phyloP scores from a whole-genome alignment of 805 yeast species.

The Metschnikowia cerradonensis region DNA sequence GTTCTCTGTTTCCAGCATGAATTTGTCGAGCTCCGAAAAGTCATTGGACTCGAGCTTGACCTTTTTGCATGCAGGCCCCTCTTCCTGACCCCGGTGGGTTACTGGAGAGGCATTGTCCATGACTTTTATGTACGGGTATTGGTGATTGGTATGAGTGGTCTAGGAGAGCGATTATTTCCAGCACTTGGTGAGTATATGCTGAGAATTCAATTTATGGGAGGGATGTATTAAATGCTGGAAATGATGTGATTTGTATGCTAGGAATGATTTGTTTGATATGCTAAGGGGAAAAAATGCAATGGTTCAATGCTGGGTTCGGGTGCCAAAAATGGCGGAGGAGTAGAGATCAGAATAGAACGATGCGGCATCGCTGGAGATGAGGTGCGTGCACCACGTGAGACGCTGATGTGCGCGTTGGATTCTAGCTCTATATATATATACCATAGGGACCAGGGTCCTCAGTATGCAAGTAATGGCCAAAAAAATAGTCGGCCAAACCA shows the following conservation, averaged over 20 bases:
- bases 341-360: not conserved
- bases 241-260: not conserved
- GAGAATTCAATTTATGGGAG: not conserved
- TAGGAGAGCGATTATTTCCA: not conserved
- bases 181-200: not conserved
- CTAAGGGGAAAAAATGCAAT: not conserved
- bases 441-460: not conserved
- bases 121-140: too few species aligned
- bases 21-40: conserved; percentile 8
- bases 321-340: not conserved
- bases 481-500: not conserved
- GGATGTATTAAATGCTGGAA: too few species aligned
- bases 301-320: not conserved
- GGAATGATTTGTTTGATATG: not conserved
- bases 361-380: conserved; percentile 3
- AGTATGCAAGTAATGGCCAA: conserved; percentile 1
- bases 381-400: conserved; percentile 6
- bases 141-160: too few species aligned
- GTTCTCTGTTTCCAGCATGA: conserved; percentile 13
- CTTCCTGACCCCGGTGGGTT: not conserved
- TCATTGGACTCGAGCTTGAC: not conserved
- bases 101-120: not conserved
- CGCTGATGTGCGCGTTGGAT: conserved; percentile 2
- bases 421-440: conserved; percentile 1
- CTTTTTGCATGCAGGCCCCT: not conserved